phyloP scores from a whole-genome alignment of 2,329 filamentous ascomycete species.

The Myrmaecium sp. region DNA sequence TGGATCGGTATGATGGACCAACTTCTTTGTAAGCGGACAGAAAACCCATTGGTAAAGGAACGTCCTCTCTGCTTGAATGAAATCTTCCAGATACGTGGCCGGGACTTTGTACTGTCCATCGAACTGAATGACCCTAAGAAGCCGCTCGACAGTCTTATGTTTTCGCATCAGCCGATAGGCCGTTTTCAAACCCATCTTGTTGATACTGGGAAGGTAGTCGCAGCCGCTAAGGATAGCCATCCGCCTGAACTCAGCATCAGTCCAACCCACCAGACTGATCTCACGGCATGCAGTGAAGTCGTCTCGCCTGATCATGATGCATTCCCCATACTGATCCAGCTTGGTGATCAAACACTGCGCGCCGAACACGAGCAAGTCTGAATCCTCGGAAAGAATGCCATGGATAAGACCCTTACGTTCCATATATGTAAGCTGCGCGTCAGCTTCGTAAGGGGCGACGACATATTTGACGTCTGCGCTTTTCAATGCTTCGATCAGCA shows the following conservation, averaged over 20 bases:
- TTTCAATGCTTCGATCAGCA: slow-evolving; percentile 84
- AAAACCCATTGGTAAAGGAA: slow-evolving; percentile 93
- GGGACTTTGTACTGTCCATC: slow-evolving; percentile 75
- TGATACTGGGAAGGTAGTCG: slow-evolving; percentile 80
- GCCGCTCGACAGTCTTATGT: slow-evolving; percentile 69
- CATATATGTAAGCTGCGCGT: slow-evolving; percentile 89
- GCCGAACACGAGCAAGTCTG: slow-evolving; percentile 87
- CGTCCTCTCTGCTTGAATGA: slow-evolving; percentile 75
- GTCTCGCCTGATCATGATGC: slow-evolving; percentile 74
- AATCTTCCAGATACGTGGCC: slow-evolving; percentile 61
- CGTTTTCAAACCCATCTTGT: slow-evolving; percentile 78
- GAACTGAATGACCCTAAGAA: slow-evolving; percentile 71
- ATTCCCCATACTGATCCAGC: slow-evolving; percentile 82
- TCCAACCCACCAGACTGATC: slow-evolving; percentile 79
- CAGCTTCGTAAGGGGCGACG: slow-evolving; percentile 92
- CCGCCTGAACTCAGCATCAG: slow-evolving; percentile 72
- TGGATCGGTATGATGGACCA: slow-evolving; percentile 61
- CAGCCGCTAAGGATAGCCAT: slow-evolving; percentile 97
- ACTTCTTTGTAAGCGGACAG: slow-evolving; percentile 51
- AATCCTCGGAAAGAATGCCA: slow-evolving; percentile 91
- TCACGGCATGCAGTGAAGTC: slow-evolving; percentile 84
- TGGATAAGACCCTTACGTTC: slow-evolving; percentile 70
- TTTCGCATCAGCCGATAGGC: slow-evolving; percentile 82
- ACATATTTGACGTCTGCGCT: slow-evolving; percentile 64
- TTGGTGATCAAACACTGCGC: slow-evolving; percentile 84